Evolutionary conservation across 768 basidiomycete species (phyloP), one percentile per base, ranked within the genome.

Genomic region (Termitomyces sp.): DNA sequence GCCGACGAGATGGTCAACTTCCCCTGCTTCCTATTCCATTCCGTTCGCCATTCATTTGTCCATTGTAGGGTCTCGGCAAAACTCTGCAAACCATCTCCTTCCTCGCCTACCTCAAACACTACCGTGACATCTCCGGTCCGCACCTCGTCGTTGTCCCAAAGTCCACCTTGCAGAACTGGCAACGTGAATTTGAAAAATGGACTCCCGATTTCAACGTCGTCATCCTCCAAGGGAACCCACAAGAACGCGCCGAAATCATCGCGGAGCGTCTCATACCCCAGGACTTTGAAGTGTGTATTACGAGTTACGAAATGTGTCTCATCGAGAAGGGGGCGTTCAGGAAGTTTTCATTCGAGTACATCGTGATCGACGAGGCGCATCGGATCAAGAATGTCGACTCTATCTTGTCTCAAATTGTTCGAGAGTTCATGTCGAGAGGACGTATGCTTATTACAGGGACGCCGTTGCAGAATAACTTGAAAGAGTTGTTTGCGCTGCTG

Each of bases 361-460:
- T 98, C 71, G 84, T 90, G 62, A 98, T 99, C 66, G 96, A 99
- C 73, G 96, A 99, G 74, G 96, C 96, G 0, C 96, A 99, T 68
- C 89, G 97, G 24, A 99, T 99, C 81, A 98, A 98, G 77, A 98
- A 98, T 69, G 94, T 96, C 64, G 93, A 98, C 70, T 96, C 93
- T 13, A 88, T 98, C 65, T 82, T 99, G 16, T 87, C 88, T 16
- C 93, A 97, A 73, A 98, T 99, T 66, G 93, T 98, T 49, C 84
- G 96, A 50, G 77, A 89, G 3, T 98, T 98, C 73, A 82, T 84
- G 65, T 91, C 90, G 44, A 84, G 95, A 31, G 95, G 94, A 0
- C 80, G 97, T 42, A 74, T 99, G 56, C 80, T 99, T 54, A 98
- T 99, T 64, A 99, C 96, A 2, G 97, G 95, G 18, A 99, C 96